Evolutionary conservation across 257 asterid genomes (phyloP).

Genomic region (Lantana camara): DNA sequence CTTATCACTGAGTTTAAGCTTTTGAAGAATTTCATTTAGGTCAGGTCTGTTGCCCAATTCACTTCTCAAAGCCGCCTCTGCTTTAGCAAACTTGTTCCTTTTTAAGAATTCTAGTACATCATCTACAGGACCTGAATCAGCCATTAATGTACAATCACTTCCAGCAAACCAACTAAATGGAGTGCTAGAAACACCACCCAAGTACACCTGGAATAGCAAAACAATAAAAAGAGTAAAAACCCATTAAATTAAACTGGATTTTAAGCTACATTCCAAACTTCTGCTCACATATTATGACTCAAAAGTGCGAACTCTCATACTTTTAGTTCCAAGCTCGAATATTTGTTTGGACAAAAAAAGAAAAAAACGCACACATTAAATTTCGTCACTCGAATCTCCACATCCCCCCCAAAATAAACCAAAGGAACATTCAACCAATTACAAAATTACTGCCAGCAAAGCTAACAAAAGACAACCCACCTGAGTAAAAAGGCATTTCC

Average conservation of each 20-base stretch:
- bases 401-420: conserved; percentile 17
- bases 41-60: conserved; percentile 77
- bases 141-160: conserved; percentile 50
- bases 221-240: conserved; percentile 26
- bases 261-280: conserved; percentile 16
- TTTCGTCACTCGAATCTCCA: conserved; percentile 2
- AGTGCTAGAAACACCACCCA: conserved; percentile 34
- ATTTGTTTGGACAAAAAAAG: too few species aligned
- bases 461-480: background rate
- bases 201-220: conserved; percentile 51
- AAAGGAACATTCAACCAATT: conserved; percentile 11
- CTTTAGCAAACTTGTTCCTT: conserved; percentile 76
- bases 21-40: conserved; percentile 59
- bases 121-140: conserved; percentile 75
- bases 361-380: conserved; percentile 8
- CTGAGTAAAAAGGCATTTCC: conserved; percentile 26
- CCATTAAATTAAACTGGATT: too few species aligned
- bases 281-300: background rate
- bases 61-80: conserved; percentile 89
- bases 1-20: conserved; percentile 61
- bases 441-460: conserved; percentile 11
- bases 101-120: conserved; percentile 69
- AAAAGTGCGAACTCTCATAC: background rate
- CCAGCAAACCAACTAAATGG: conserved; percentile 25
- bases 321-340: conserved; percentile 13